Evolutionary conservation across 2,329 filamentous ascomycete genomes (phyloP).

Genomic region (Aspergillus sp.): DNA sequence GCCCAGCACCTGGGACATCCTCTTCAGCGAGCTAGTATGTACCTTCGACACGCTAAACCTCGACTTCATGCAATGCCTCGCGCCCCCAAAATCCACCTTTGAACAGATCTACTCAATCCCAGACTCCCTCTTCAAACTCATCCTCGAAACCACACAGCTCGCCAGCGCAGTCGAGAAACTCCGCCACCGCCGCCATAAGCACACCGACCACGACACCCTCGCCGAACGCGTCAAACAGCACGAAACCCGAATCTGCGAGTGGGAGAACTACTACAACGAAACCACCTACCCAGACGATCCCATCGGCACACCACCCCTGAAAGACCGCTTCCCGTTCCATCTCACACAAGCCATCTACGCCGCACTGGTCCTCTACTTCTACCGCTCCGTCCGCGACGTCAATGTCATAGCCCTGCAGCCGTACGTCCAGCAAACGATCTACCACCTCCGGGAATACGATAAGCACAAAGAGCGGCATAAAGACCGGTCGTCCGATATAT

Average conservation of each 20-base stretch:
- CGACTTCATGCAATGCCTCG: constrained; percentile 3
- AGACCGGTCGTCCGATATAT: constrained; percentile 6
- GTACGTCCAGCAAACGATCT: constrained; percentile 7
- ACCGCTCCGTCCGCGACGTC: constrained; percentile 4
- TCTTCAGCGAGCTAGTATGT: neutral
- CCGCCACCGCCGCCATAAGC: neutral
- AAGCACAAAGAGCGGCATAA: constrained; percentile 3
- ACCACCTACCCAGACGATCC: neutral
- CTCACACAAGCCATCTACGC: constrained; percentile 6
- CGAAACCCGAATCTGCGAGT: constrained; percentile 3
- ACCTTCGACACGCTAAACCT: neutral
- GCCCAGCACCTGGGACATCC: neutral
- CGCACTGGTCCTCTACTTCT: constrained; percentile 8
- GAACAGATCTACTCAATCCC: constrained; percentile 6
- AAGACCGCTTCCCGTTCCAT: constrained; percentile 8
- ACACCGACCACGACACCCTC: neutral
- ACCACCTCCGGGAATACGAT: constrained; percentile 1
- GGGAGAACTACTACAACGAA: constrained; percentile 4
- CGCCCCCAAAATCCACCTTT: constrained; percentile 2
- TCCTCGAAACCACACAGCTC: constrained; percentile 7
- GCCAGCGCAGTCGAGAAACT: neutral
- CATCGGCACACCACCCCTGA: neutral
- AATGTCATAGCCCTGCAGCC: constrained; percentile 1
- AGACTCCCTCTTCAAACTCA: constrained; percentile 7
- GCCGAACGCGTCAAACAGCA: neutral